phyloP scores from a whole-genome alignment of 176 grass and related monocot species.

The Carex parvula region DNA sequence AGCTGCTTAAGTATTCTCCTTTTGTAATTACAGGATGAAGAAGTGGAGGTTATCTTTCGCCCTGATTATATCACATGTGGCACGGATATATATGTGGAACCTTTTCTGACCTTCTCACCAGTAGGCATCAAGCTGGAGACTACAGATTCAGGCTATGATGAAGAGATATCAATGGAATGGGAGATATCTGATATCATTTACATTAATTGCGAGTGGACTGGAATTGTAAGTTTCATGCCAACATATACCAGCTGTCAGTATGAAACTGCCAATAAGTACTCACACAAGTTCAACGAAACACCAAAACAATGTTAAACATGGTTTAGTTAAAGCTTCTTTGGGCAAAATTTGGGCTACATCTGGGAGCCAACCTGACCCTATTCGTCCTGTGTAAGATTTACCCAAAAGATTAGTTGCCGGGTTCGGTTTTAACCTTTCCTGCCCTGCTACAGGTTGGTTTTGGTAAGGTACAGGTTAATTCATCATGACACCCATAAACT shows the following conservation, averaged over 20 bases:
- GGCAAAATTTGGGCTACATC: background rate
- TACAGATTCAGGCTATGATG: conserved; percentile 44
- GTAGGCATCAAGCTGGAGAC: conserved; percentile 68
- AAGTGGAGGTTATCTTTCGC: conserved; percentile 42
- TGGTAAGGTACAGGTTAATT: background rate
- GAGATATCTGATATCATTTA: conserved; percentile 49
- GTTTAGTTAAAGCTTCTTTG: background rate
- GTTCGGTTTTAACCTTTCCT: background rate
- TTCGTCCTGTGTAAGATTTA: background rate
- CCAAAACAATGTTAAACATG: background rate
- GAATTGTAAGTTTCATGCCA: conserved; percentile 43
- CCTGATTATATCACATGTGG: conserved; percentile 58
- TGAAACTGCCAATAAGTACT: background rate
- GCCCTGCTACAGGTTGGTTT: background rate
- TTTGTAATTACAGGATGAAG: conserved; percentile 47
- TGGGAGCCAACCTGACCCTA: background rate
- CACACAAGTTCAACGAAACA: background rate
- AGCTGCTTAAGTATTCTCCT: conserved; percentile 13
- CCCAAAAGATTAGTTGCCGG: background rate
- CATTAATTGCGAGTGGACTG: conserved; percentile 59
- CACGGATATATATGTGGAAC: conserved; percentile 31
- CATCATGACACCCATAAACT: background rate
- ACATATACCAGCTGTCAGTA: background rate
- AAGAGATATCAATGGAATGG: conserved; percentile 41
- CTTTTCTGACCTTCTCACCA: conserved; percentile 53